phyloP scores from a whole-genome alignment of 257 asterid genomes.

The Fraxinus quadrangulata region DNA sequence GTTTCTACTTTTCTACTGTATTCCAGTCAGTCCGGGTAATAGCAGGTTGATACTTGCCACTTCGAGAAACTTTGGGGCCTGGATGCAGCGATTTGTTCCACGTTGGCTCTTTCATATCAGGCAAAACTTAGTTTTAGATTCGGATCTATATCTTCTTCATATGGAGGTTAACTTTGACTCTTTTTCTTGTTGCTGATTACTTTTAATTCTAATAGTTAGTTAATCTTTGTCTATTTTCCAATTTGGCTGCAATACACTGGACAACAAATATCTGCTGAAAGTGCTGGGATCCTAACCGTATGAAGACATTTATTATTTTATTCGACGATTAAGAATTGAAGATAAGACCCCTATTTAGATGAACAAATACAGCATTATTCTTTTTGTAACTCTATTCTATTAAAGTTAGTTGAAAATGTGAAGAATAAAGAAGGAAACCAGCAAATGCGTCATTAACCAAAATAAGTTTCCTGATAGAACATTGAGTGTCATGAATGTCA shows the following conservation, averaged over 20 bases:
- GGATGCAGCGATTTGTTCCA: conserved; percentile 62
- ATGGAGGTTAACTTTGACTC: conserved; percentile 53
- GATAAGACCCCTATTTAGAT: background rate
- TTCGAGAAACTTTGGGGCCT: conserved; percentile 76
- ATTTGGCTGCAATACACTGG: background rate
- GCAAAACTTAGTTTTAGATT: conserved; percentile 77
- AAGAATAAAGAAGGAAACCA: background rate
- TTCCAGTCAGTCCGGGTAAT: conserved; percentile 85
- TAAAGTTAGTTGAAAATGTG: background rate
- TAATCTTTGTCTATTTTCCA: background rate
- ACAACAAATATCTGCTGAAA: background rate
- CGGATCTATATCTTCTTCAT: conserved; percentile 86
- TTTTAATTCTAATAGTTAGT: background rate
- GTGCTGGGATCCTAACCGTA: background rate
- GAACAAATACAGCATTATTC: background rate
- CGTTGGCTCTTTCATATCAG: conserved; percentile 75
- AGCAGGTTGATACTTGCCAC: conserved; percentile 73
- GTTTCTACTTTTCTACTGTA: conserved; percentile 58
- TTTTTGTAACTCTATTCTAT: background rate
- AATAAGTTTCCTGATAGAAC: conserved; percentile 1
- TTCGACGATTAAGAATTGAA: background rate
- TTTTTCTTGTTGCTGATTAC: conserved; percentile 1
- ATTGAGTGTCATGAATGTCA: background rate
- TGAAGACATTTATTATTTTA: background rate
- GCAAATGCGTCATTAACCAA: background rate